A percentile compares a stretch with the other conserved stretches of the same genome.
Conservation (phyloP, 306 rosid species). For the Vigna mungo region DNA sequence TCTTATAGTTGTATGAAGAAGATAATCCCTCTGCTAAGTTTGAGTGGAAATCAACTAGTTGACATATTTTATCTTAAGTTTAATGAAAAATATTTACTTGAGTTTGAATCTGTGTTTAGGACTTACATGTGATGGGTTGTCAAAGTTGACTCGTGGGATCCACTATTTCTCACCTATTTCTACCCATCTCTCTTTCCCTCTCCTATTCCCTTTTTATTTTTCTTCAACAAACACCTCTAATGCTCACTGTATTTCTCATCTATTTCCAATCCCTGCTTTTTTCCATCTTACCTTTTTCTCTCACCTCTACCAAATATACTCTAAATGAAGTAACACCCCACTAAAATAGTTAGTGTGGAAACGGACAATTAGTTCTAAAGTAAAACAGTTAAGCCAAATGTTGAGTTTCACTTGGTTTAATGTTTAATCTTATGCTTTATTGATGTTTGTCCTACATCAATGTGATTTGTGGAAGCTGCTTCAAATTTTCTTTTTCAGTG, state of each 20-base stretch:
- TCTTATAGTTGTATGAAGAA: conserved; percentile 29
- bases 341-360: conserved; percentile 1
- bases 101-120: conserved; percentile 11
- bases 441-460: conserved; percentile 10
- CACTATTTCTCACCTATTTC: too few species aligned
- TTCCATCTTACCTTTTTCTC: too few species aligned
- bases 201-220: too few species aligned
- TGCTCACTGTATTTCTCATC: too few species aligned
- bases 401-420: conserved; percentile 37
- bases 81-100: conserved; percentile 7
- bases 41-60: conserved; percentile 26
- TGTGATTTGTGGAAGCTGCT: conserved; percentile 12
- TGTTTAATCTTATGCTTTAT: conserved; percentile 38
- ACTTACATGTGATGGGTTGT: conserved; percentile 17
- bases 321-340: conserved; percentile 21
- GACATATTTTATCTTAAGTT: conserved; percentile 11
- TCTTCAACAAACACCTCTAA: too few species aligned
- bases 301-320: not conserved
- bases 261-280: too few species aligned
- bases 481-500: not conserved
- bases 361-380: conserved; percentile 2
- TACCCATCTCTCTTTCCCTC: too few species aligned
- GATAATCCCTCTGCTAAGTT: conserved; percentile 29
- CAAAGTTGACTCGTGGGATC: conserved; percentile 31
- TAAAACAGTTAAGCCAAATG: not conserved